Evolutionary conservation across 1,284 basidiomycete species (phyloP), one percentile per base, ranked within the genome.

Genomic region (Sphagnurus paluster): DNA sequence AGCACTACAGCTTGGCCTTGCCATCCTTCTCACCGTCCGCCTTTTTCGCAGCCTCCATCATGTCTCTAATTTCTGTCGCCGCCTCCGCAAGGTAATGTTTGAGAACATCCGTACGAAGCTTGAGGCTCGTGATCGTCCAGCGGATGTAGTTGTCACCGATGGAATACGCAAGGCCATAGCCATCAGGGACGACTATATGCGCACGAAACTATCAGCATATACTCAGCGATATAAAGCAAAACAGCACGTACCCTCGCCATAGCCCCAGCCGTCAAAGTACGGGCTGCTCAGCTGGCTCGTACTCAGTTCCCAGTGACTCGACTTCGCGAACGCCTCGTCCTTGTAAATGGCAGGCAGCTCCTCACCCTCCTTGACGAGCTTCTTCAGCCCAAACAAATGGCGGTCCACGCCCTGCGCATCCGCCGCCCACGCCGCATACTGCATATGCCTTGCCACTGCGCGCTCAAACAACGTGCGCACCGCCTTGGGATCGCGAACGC

Each of bases 331-430:
- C 13, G 87, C 83, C 40, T 75, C 71, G 61, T 99, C 95, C 45
- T 68, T 77, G 75, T 93, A 98, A 9, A 98, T 71, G 48, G 70
- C 80, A 0, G 94, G 94, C 29, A 88, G 50, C 44, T 77, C 65
- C 68, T 98, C 95, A 30, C 84, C 90, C 20, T 83, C 78, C 48
- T 77, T 74, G 42, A 98, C 58, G 55, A 91, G 71, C 74, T 86
- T 89, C 76, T 93, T 97, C 57, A 98, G 69, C 11, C 93, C 97
- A 65, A 96, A 98, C 46, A 99, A 71, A 69, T 99, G 96, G 30
- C 96, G 80, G 67, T 99, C 97, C 20, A 99, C 93, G 42, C 95
- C 97, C 66, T 93, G 87, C 0, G 89, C 96, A 54, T 97, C 92
- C 4, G 94, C 91, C 1, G 95, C 94, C 84, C 92, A 94, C 4